These are phyloP conservation scores for Termitomyces sp. DNA, from an alignment of 768 basidiomycete species.

Conservation along the genomic window DNA sequence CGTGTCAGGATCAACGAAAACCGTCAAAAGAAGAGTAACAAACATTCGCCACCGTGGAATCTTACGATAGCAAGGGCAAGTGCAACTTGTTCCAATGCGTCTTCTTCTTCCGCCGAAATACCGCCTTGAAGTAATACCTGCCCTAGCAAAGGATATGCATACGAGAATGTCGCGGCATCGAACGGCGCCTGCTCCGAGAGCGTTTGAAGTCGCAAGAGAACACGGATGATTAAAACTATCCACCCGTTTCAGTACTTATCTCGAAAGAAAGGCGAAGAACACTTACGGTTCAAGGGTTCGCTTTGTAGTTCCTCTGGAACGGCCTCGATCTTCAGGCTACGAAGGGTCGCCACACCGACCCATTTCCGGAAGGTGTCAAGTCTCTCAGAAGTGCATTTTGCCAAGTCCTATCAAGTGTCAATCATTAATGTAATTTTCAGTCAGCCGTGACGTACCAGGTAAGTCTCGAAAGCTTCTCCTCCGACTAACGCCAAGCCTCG, in stretches of 20 bases:
- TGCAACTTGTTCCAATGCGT: conserved; percentile 71
- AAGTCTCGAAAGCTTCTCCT: conserved; percentile 61
- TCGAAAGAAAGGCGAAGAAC: not conserved
- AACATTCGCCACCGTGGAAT: conserved; percentile 72
- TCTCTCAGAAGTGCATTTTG: conserved; percentile 68
- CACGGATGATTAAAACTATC: conserved; percentile 72
- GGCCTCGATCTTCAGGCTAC: conserved; percentile 57
- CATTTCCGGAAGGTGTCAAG: conserved; percentile 63
- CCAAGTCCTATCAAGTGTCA: conserved; percentile 52
- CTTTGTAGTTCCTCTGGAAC: conserved; percentile 69
- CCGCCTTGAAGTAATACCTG: conserved; percentile 69
- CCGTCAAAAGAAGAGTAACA: conserved; percentile 19
- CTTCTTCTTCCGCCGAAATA: conserved; percentile 59
- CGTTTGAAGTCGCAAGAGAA: conserved; percentile 78
- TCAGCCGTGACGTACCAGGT: conserved; percentile 50
- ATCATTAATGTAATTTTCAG: not conserved
- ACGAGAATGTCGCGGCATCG: conserved; percentile 82
- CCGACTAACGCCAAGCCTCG: conserved; percentile 61
- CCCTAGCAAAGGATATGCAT: conserved; percentile 68
- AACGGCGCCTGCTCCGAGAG: conserved; percentile 79
- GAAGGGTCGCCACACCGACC: conserved; percentile 80
- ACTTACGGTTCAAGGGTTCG: conserved; percentile 64
- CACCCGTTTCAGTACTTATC: not conserved
- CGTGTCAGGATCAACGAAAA: not conserved
- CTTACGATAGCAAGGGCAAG: conserved; percentile 66